Percentiles rank a stretch among this genome's conserved stretches.
Conservation (phyloP, 371 early-diverging fungal genomes). For the Mortierella sp. region DNA sequence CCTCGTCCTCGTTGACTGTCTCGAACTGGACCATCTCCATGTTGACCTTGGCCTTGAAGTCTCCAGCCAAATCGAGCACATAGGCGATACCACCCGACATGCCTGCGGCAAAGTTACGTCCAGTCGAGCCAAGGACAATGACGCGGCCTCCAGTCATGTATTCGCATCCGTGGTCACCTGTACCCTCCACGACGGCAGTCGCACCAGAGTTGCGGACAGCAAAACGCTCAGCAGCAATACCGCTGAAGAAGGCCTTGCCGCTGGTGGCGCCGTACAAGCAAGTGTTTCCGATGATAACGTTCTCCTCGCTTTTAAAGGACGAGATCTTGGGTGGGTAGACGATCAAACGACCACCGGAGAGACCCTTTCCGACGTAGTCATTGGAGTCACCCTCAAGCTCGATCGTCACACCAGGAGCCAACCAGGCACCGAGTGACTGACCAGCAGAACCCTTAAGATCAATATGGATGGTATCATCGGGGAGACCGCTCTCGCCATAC, state of each 20-base stretch:
- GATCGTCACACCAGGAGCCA: constrained; percentile 90
- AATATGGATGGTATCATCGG: constrained; percentile 87
- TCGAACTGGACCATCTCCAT: constrained; percentile 92
- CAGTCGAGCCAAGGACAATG: constrained; percentile 85
- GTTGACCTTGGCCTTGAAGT: constrained; percentile 80
- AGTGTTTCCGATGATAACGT: constrained; percentile 96
- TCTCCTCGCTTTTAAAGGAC: constrained; percentile 83
- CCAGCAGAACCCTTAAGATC: constrained; percentile 95
- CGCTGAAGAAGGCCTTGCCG: constrained; percentile 92
- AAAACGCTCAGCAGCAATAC: constrained; percentile 97
- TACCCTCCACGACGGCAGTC: constrained; percentile 94
- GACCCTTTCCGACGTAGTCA: constrained; percentile 98
- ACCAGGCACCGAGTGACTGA: constrained; percentile 96
- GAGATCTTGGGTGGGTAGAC: constrained; percentile 89
- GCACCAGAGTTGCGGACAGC: constrained; percentile 98
- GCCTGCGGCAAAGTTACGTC: constrained; percentile 96
- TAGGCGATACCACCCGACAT: constrained; percentile 97
- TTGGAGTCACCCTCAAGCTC: constrained; percentile 97
- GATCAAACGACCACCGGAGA: constrained; percentile 91
- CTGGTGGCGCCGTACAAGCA: constrained; percentile 97
- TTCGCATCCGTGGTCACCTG: constrained; percentile 98
- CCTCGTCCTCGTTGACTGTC: constrained; percentile 80
- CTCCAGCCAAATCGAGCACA: constrained; percentile 73
- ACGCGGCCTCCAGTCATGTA: constrained; percentile 97
- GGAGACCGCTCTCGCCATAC: constrained; percentile 88